Evolutionary conservation across 202 grass and related monocot species (phyloP).

Genomic region (Saccharum hybrid): DNA sequence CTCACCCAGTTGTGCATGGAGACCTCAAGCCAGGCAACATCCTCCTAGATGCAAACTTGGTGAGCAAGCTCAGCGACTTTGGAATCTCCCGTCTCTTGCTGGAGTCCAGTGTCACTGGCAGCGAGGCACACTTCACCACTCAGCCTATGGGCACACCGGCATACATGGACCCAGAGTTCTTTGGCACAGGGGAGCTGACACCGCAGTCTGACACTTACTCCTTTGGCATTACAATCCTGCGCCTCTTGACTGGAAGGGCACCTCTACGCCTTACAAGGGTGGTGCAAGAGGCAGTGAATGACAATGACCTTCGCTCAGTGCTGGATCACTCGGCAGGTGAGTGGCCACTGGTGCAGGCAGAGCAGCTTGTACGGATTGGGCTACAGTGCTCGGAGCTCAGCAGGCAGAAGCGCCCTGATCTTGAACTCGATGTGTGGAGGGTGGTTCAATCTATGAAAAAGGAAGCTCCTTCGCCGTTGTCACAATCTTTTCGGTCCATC

Average conservation of each 20-base stretch:
- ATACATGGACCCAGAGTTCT: slow-evolving; percentile 73
- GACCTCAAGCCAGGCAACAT: slow-evolving; percentile 70
- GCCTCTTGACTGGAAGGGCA: slow-evolving; percentile 51
- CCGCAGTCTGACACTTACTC: slow-evolving; percentile 67
- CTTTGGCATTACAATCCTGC: slow-evolving; percentile 67
- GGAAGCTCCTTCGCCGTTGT: slow-evolving; percentile 32
- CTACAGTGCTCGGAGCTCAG: slow-evolving; percentile 52
- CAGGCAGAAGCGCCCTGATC: slow-evolving; percentile 56
- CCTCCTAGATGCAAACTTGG: slow-evolving; percentile 61
- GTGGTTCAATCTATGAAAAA: slow-evolving; percentile 49
- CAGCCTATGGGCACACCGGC: slow-evolving; percentile 49
- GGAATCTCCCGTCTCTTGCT: slow-evolving; percentile 58
- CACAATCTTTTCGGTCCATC: slow-evolving; percentile 8
- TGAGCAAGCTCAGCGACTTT: slow-evolving; percentile 63
- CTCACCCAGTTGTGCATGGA: slow-evolving; percentile 65
- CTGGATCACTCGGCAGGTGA: slow-evolving; percentile 61
- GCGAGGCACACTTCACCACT: slow-evolving; percentile 31
- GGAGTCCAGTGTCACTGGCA: slow-evolving; percentile 41
- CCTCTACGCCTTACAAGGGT: slow-evolving; percentile 43
- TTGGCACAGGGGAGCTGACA: slow-evolving; percentile 55
- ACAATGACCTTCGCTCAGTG: slow-evolving; percentile 34
- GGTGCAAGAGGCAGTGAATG: slow-evolving; percentile 47
- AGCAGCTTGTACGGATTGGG: slow-evolving; percentile 60
- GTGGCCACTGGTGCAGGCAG: slow-evolving; percentile 60
- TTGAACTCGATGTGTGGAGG: slow-evolving; percentile 50